Evolutionary conservation across 345 rosid genomes (phyloP).

Genomic region (Turritis glabra): DNA sequence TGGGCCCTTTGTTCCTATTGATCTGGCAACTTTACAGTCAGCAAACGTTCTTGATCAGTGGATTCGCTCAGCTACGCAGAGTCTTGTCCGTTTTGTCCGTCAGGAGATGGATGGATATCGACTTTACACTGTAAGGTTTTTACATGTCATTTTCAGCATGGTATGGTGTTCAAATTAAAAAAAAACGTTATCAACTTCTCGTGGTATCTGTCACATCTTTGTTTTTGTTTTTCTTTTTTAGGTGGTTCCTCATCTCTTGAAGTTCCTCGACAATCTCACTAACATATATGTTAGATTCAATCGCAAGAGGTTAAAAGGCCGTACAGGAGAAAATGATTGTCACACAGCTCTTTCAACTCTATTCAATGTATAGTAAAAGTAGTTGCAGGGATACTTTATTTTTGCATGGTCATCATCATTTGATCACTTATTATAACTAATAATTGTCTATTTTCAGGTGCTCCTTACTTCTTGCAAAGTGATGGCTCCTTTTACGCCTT

Average conservation of each 20-base stretch:
- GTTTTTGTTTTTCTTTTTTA: constrained; percentile 18
- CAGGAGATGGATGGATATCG: constrained; percentile 94
- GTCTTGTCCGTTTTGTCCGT: constrained; percentile 90
- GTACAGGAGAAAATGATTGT: constrained; percentile 91
- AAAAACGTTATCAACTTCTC: background rate
- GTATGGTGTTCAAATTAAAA: background rate
- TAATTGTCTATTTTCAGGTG: constrained; percentile 56
- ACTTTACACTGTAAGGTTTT: constrained; percentile 79
- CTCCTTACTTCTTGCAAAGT: constrained; percentile 93
- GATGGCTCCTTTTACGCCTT: constrained; percentile 99
- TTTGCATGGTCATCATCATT: constrained; percentile 17
- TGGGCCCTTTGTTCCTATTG: constrained; percentile 70
- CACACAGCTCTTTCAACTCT: constrained; percentile 86
- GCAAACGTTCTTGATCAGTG: constrained; percentile 96
- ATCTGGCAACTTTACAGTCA: constrained; percentile 61
- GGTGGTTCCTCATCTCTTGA: constrained; percentile 96
- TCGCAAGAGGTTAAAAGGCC: constrained; percentile 97
- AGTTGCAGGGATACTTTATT: background rate
- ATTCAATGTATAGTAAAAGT: constrained; percentile 63
- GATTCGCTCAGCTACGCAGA: constrained; percentile 98
- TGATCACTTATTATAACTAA: background rate
- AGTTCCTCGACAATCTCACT: constrained; percentile 94
- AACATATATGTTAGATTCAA: constrained; percentile 96
- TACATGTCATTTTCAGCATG: constrained; percentile 12
- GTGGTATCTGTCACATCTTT: constrained; percentile 8